Percentiles rank a stretch among this genome's conserved stretches.
Evolutionary conservation across 2,329 filamentous ascomycete genomes (phyloP).

Genomic region (Diaporthe sp.): DNA sequence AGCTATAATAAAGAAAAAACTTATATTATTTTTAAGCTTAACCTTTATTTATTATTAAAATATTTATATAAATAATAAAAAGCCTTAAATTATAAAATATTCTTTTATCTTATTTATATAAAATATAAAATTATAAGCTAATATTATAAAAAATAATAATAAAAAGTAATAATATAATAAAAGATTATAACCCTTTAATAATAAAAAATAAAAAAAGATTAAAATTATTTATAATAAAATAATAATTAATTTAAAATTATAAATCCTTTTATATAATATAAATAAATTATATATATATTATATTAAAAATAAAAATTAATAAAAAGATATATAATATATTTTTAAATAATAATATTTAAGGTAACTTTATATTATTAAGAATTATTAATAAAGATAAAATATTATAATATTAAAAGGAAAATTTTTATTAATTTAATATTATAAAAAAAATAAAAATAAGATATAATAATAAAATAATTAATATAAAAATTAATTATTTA

Average conservation of each 20-base stretch:
- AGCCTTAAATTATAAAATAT: too few species aligned
- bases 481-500: too few species aligned
- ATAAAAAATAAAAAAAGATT: background rate
- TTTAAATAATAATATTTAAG: background rate
- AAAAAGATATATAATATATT: background rate
- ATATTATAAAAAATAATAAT: background rate
- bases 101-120: too few species aligned
- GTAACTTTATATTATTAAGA: constrained; percentile 15
- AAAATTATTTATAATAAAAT: background rate
- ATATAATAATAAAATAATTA: too few species aligned
- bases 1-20: too few species aligned
- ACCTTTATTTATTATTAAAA: too few species aligned
- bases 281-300: background rate
- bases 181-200: background rate
- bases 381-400: constrained; percentile 17
- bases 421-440: background rate
- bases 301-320: background rate
- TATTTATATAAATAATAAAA: too few species aligned
- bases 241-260: background rate
- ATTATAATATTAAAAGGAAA: background rate
- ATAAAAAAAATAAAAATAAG: too few species aligned
- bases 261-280: background rate
- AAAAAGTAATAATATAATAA: background rate
- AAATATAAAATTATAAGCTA: too few species aligned
- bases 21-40: too few species aligned